Conservation (phyloP, 352 stramenopile genomes). For the Pythium grandisporangium region DNA sequence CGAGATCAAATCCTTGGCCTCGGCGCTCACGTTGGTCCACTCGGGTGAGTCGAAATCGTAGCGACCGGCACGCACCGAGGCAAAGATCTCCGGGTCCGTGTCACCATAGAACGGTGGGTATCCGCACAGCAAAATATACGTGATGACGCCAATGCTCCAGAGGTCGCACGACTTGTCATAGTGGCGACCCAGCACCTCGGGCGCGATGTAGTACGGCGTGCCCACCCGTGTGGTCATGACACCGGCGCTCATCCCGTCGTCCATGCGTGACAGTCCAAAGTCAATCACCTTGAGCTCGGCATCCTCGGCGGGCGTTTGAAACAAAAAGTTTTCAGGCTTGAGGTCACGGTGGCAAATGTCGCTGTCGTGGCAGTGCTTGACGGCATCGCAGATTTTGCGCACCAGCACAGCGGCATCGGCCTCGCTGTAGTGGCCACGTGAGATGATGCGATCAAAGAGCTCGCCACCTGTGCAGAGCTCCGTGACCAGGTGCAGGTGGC, state of each 20-base stretch:
- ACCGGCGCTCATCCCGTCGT: slow-evolving; percentile 69
- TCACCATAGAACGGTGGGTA: slow-evolving; percentile 96
- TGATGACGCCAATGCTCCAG: slow-evolving; percentile 95
- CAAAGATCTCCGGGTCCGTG: slow-evolving; percentile 88
- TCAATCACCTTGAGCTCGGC: slow-evolving; percentile 98
- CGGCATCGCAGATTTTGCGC: slow-evolving; percentile 94
- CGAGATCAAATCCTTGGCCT: slow-evolving; percentile 93
- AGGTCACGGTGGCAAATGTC: slow-evolving; percentile 97
- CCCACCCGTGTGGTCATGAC: slow-evolving; percentile 95
- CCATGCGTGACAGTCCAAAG: slow-evolving; percentile 94
- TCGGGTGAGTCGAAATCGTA: slow-evolving; percentile 85
- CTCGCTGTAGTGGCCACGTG: slow-evolving; percentile 94
- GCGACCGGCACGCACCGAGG: slow-evolving; percentile 58
- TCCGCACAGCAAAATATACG: slow-evolving; percentile 93
- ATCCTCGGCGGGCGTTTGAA: slow-evolving; percentile 85
- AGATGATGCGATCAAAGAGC: slow-evolving; percentile 91
- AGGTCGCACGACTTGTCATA: slow-evolving; percentile 96
- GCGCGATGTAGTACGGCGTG: slow-evolving; percentile 94
- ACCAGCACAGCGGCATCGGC: slow-evolving; percentile 92
- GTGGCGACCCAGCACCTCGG: slow-evolving; percentile 89
- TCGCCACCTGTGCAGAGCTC: slow-evolving; percentile 97
- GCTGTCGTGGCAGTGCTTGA: slow-evolving; percentile 97
- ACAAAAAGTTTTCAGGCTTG: slow-evolving; percentile 97
- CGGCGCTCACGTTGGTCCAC: slow-evolving; percentile 71
- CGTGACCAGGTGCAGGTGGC: slow-evolving; percentile 96